Conservation (phyloP, 208 protist genomes). For the Leishmania turanica region DNA sequence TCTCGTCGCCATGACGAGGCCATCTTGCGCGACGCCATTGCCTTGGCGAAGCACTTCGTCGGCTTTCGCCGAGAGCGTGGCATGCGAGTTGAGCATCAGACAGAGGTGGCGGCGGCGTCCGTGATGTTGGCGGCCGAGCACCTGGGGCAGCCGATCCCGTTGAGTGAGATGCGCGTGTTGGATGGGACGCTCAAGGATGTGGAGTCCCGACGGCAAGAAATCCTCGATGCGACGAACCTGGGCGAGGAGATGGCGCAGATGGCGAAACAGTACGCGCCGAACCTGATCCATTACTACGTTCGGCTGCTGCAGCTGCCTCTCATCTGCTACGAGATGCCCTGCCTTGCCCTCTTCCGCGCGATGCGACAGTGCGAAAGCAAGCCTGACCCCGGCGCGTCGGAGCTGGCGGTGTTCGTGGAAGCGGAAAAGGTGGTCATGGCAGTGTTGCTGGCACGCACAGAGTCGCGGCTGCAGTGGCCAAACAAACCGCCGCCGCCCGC, state of each 20-base stretch:
- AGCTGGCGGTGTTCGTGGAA: constrained; percentile 41
- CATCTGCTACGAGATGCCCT: constrained; percentile 55
- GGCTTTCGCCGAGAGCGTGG: constrained; percentile 55
- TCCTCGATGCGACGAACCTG: constrained; percentile 46
- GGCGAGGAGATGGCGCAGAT: constrained; percentile 37
- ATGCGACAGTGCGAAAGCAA: constrained; percentile 26
- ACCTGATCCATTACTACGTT: constrained; percentile 67
- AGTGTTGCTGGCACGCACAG: constrained; percentile 59
- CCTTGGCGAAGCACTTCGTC: constrained; percentile 55
- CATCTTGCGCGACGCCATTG: constrained; percentile 44
- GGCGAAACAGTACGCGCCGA: constrained; percentile 35
- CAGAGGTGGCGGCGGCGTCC: constrained; percentile 67
- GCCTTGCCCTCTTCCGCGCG: constrained; percentile 43
- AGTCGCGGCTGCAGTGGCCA: constrained; percentile 43
- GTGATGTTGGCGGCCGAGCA: constrained; percentile 71
- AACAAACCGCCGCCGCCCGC: constrained; percentile 30
- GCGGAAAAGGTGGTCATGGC: constrained; percentile 58
- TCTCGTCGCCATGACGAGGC: constrained; percentile 39
- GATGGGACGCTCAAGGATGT: constrained; percentile 63
- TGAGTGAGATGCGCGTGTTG: constrained; percentile 63
- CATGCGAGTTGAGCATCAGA: constrained; percentile 48
- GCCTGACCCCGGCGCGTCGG: constrained; percentile 6
- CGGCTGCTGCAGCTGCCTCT: constrained; percentile 62
- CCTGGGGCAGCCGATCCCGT: constrained; percentile 54
- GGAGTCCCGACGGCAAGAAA: constrained; percentile 51